These are phyloP conservation scores for Arachnomyces sp. DNA, from an alignment of 2,329 filamentous ascomycete genomes.

Conservation along the genomic window DNA sequence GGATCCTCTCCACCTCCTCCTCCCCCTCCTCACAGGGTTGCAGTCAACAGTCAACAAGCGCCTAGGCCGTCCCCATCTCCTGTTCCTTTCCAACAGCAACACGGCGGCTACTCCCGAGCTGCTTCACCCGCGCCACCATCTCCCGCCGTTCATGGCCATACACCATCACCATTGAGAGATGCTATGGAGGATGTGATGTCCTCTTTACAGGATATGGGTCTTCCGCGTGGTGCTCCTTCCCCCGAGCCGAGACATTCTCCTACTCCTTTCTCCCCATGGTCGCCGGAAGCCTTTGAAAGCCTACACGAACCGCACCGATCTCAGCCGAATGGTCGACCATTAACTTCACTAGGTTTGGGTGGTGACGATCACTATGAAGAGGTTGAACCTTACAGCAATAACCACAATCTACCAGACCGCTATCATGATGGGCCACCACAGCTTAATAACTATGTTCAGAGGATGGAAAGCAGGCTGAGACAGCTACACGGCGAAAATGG, in stretches of 20 bases:
- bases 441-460: slow-evolving; percentile 77
- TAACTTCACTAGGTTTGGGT: slow-evolving; percentile 67
- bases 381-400: slow-evolving; percentile 49
- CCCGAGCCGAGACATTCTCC: slow-evolving; percentile 46
- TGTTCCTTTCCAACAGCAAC: slow-evolving; percentile 32
- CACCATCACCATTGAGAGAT: slow-evolving; percentile 82
- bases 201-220: slow-evolving; percentile 78
- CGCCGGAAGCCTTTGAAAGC: slow-evolving; percentile 73
- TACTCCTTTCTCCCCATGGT: slow-evolving; percentile 67
- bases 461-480: slow-evolving; percentile 79
- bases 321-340: slow-evolving; percentile 46
- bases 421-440: slow-evolving; percentile 58
- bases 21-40: slow-evolving; percentile 67
- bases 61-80: slow-evolving; percentile 13
- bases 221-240: slow-evolving; percentile 46
- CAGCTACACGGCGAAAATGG: slow-evolving; percentile 55
- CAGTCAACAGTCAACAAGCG: slow-evolving; percentile 37
- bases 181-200: slow-evolving; percentile 99
- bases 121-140: slow-evolving; percentile 51
- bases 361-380: slow-evolving; percentile 41
- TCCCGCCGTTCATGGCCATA: slow-evolving; percentile 59
- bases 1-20: slow-evolving; percentile 73
- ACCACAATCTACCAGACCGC: slow-evolving; percentile 44
- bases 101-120: slow-evolving; percentile 32
- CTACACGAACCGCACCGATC: slow-evolving; percentile 26